These are phyloP conservation scores for Allomyces javanicus DNA, from an alignment of 192 early-diverging fungal species.

Conservation along the genomic window DNA sequence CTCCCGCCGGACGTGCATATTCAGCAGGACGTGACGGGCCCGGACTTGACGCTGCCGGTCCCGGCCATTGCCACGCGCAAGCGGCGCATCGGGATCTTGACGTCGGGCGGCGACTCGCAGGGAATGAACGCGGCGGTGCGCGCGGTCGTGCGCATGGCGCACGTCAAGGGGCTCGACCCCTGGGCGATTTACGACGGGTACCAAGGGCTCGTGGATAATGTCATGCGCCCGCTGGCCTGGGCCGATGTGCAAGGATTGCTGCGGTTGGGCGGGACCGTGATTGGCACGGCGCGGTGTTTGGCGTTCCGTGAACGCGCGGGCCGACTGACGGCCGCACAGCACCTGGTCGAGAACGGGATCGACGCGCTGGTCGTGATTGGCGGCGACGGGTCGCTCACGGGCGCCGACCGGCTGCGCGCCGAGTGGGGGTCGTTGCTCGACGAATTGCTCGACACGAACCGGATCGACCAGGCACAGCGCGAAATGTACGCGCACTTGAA, in stretches of 20 bases:
- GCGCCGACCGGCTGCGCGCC: conserved; percentile 70
- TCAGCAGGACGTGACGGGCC: background rate
- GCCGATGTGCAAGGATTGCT: conserved; percentile 77
- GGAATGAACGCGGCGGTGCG: conserved; percentile 96
- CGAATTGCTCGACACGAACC: conserved; percentile 42
- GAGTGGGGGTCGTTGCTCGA: conserved; percentile 75
- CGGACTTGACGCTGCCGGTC: background rate
- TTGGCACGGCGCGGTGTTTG: conserved; percentile 80
- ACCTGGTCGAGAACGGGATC: conserved; percentile 79
- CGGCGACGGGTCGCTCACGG: conserved; percentile 91
- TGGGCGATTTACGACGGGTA: conserved; percentile 92
- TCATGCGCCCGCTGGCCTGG: conserved; percentile 70
- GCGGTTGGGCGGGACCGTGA: conserved; percentile 72
- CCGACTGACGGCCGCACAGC: conserved; percentile 56
- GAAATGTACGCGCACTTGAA: conserved; percentile 44
- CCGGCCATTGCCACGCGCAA: conserved; percentile 15
- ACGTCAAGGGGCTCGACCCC: conserved; percentile 59
- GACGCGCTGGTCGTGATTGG: conserved; percentile 89
- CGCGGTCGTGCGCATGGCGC: conserved; percentile 68
- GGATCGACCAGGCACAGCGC: conserved; percentile 39
- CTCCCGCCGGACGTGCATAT: background rate
- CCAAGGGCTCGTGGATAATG: conserved; percentile 77
- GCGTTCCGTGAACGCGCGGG: conserved; percentile 70
- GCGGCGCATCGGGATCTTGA: conserved; percentile 71
- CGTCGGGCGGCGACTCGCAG: conserved; percentile 85